Base-by-base conservation (phyloP, 805 yeast genomes). In the Teunomyces kruisii region DNA sequence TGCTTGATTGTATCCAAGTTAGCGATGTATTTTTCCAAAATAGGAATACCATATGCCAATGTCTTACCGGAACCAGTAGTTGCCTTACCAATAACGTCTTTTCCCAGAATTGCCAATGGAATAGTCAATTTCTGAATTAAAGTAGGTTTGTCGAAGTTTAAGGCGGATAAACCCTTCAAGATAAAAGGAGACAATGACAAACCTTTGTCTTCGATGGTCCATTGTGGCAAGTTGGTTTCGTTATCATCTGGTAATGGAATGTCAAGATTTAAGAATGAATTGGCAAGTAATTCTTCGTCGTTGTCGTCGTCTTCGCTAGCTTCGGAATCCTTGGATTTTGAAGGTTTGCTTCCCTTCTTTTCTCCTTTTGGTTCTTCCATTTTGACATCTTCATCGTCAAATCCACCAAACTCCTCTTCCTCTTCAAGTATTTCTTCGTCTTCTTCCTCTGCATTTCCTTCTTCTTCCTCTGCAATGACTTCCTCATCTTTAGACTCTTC, bases 51-150 rank as follows among this genome's bases (percentile, higher is more conserved):
- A 63, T 88, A 94, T 0, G 99, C 99, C 46, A 91, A 71, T 0
- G 99, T 94, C 62, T 94, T 94, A 75, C 99, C 99, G 1, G 96
- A 88, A 62, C 99, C 99, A 1, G 99, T 94, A 9, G 94, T 85
- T 12, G 99, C 99, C 60, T 92, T 94, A 44, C 99, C 99, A 52
- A 94, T 83, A 3, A 94, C 79, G 65, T 94, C 98, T 29, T 74
- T 75, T 5, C 91, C 95, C 24, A 74, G 71, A 10, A 88, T 47
- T 2, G 92, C 88, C 22, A 74, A 56, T 2, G 98, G 96, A 44
- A 94, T 83, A 8, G 92, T 74, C 46, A 70, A 68, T 48, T 73
- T 75, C 65, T 94, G 99, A 58, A 94, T 90, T 28, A 84, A 87
- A 0, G 98, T 91, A 8, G 99, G 99, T 16, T 70, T 65, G 1